These are phyloP conservation scores for Guyanaporus albipodus DNA, from an alignment of 768 basidiomycete species.

Conservation along the genomic window DNA sequence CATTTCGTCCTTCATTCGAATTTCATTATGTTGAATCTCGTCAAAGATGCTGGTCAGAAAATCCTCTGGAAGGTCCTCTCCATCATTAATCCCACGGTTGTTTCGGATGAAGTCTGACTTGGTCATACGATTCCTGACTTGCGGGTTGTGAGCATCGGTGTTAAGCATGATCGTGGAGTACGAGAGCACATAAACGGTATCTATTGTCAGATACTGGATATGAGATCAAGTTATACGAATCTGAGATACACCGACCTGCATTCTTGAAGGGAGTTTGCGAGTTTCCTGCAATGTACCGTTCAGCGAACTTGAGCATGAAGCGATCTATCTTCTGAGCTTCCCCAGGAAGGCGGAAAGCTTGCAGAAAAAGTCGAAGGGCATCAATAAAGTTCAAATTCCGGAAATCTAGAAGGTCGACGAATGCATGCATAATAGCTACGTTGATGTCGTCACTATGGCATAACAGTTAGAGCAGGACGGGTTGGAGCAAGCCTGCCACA, in stretches of 20 bases:
- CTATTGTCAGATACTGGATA: conserved; percentile 34
- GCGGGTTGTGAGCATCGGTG: conserved; percentile 95
- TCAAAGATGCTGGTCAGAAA: conserved; percentile 76
- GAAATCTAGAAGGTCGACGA: conserved; percentile 91
- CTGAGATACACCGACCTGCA: conserved; percentile 59
- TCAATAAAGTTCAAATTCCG: conserved; percentile 78
- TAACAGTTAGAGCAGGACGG: conserved; percentile 2
- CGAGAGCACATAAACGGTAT: conserved; percentile 91
- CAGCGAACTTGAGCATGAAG: conserved; percentile 98
- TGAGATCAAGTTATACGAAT: conserved; percentile 7
- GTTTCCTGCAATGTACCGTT: conserved; percentile 91
- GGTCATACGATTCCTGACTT: conserved; percentile 92
- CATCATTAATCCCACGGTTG: conserved; percentile 95
- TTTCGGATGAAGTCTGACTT: conserved; percentile 90
- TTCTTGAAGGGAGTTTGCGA: conserved; percentile 84
- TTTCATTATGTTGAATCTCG: conserved; percentile 89
- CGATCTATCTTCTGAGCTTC: conserved; percentile 99
- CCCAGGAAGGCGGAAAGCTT: conserved; percentile 94
- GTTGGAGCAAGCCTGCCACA: conserved; percentile 24
- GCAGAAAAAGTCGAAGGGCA: conserved; percentile 85
- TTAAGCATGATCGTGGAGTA: conserved; percentile 96
- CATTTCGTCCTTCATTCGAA: conserved; percentile 97
- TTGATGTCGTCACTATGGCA: conserved; percentile 75
- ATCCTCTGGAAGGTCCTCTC: conserved; percentile 83
- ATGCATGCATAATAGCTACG: conserved; percentile 94